phyloP scores from a whole-genome alignment of 2,329 filamentous ascomycete species.

The Dendrostoma leiphaemia region DNA sequence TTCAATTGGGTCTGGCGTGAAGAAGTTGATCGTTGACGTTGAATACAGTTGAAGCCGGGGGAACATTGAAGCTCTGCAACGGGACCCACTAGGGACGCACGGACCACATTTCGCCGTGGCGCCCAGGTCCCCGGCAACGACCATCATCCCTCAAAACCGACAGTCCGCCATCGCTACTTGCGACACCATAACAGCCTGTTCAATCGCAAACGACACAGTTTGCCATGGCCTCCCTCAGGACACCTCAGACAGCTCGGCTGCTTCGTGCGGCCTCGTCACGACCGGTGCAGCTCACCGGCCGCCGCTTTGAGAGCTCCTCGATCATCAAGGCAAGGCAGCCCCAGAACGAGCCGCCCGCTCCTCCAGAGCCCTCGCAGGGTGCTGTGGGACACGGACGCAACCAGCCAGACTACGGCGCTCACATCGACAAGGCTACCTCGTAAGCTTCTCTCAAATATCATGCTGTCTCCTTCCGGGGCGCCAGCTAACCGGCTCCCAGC shows the following conservation, averaged over 20 bases:
- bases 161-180: neutral
- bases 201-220: slow-evolving; percentile 13
- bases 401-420: slow-evolving; percentile 77
- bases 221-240: slow-evolving; percentile 67
- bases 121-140: too few species aligned
- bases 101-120: too few species aligned
- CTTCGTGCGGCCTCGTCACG: slow-evolving; percentile 43
- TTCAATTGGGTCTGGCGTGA: slow-evolving; percentile 21
- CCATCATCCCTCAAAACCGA: neutral
- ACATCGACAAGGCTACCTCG: slow-evolving; percentile 88
- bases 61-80: slow-evolving; percentile 18
- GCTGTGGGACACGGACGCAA: slow-evolving; percentile 45
- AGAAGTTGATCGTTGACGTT: slow-evolving; percentile 16
- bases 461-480: too few species aligned
- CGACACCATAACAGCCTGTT: neutral
- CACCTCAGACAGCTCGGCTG: slow-evolving; percentile 50
- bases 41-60: slow-evolving; percentile 15
- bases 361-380: slow-evolving; percentile 34
- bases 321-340: slow-evolving; percentile 29
- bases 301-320: slow-evolving; percentile 55
- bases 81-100: too few species aligned
- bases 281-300: slow-evolving; percentile 42
- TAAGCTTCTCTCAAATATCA: slow-evolving; percentile 55
- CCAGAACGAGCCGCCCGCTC: slow-evolving; percentile 30
- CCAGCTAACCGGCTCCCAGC: slow-evolving; percentile 45